Evolutionary conservation across 768 basidiomycete genomes (phyloP).

Genomic region (Rhizopogon salebrosus): DNA sequence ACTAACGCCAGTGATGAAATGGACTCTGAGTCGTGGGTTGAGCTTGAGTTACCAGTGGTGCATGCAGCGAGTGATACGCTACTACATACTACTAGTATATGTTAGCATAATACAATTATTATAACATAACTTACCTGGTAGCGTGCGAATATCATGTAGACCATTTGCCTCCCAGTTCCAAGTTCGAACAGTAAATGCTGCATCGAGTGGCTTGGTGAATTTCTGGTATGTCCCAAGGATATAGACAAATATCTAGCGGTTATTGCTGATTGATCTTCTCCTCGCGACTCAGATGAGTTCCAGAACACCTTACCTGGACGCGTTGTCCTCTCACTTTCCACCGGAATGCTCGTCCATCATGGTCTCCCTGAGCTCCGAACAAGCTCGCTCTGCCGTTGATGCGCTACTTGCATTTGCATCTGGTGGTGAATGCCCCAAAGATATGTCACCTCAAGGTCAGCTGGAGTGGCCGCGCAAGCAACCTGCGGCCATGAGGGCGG

Average conservation of each 20-base stretch:
- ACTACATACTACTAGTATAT: too few species aligned
- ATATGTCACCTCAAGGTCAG: conserved; percentile 5
- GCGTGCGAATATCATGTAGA: too few species aligned
- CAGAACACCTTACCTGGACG: conserved; percentile 22
- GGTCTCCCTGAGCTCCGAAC: conserved; percentile 7
- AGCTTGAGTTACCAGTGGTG: too few species aligned
- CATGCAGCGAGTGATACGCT: too few species aligned
- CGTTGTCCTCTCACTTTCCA: conserved; percentile 17
- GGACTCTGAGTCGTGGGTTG: too few species aligned
- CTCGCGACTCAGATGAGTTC: too few species aligned
- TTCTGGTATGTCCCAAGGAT: neutral
- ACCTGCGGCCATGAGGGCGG: conserved; percentile 15
- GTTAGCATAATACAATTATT: too few species aligned
- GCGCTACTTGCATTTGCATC: conserved; percentile 24
- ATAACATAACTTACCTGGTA: too few species aligned
- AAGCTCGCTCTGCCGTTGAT: conserved; percentile 14
- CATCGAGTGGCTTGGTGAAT: neutral
- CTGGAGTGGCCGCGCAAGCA: conserved; percentile 22
- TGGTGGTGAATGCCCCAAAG: conserved; percentile 21
- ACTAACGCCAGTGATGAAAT: too few species aligned
- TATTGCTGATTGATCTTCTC: neutral
- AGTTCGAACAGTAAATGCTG: too few species aligned
- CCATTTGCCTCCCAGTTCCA: too few species aligned
- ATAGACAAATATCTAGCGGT: neutral
- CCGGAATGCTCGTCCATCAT: neutral